phyloP scores from a whole-genome alignment of 768 basidiomycete genomes.

The Tremella mesenterica region DNA sequence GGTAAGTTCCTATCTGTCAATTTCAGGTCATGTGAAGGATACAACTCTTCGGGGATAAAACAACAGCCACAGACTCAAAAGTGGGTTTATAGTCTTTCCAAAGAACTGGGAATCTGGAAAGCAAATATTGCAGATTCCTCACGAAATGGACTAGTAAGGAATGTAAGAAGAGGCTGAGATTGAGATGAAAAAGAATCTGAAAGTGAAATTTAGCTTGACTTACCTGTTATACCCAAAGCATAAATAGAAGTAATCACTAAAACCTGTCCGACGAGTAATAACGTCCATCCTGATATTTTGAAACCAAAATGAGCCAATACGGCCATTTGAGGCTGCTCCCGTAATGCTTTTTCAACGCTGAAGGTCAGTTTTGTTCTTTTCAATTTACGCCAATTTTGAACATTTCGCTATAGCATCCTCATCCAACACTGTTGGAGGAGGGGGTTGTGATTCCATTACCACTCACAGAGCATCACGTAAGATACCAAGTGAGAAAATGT shows the following conservation, averaged over 20 bases:
- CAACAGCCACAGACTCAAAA: neutral
- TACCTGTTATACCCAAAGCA: slow-evolving; percentile 75
- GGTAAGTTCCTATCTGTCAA: slow-evolving; percentile 57
- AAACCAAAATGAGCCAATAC: slow-evolving; percentile 61
- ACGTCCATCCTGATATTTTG: slow-evolving; percentile 48
- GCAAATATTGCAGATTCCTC: neutral
- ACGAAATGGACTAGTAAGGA: neutral
- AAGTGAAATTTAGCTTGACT: too few species aligned
- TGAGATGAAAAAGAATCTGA: too few species aligned
- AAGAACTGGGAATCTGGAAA: neutral
- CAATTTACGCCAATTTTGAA: too few species aligned
- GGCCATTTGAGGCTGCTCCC: slow-evolving; percentile 58
- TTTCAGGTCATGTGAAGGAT: neutral
- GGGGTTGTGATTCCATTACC: neutral
- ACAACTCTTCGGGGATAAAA: neutral
- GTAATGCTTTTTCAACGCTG: slow-evolving; percentile 50
- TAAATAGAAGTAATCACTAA: slow-evolving; percentile 82
- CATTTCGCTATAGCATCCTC: too few species aligned
- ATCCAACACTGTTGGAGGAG: neutral
- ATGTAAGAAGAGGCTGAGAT: neutral
- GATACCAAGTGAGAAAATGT: slow-evolving; percentile 79
- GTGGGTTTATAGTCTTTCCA: too few species aligned
- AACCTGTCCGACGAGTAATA: slow-evolving; percentile 67
- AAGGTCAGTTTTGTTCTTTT: neutral
- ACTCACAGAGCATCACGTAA: slow-evolving; percentile 77